Conservation (phyloP, 2,329 filamentous ascomycete species). For the Juglanconis juglandina region DNA sequence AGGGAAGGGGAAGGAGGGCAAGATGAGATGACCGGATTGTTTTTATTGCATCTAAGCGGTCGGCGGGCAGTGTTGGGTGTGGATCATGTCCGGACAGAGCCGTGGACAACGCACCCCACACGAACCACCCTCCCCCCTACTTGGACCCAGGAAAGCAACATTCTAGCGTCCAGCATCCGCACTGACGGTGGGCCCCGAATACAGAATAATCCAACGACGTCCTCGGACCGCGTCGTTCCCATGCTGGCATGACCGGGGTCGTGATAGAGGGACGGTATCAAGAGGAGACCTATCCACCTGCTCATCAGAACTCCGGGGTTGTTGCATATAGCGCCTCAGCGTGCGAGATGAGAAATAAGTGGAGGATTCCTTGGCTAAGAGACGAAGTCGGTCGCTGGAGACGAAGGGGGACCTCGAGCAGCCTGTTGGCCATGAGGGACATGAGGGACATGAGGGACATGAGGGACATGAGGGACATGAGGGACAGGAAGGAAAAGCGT, state of each 20-base stretch:
- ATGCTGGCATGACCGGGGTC: too few species aligned
- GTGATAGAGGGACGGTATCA: not conserved
- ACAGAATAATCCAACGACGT: not conserved
- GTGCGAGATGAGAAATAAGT: not conserved
- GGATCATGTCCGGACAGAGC: not conserved
- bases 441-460: not conserved
- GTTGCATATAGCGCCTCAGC: not conserved
- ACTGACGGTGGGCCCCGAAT: not conserved
- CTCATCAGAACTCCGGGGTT: not conserved
- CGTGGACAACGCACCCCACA: not conserved
- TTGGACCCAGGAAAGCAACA: not conserved
- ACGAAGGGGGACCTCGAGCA: too few species aligned
- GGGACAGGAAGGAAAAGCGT: not conserved
- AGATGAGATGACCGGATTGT: constrained; percentile 24
- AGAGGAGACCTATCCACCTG: not conserved
- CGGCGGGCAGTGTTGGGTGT: not conserved
- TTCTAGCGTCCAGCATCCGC: not conserved
- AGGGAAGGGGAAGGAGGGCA: constrained; percentile 32
- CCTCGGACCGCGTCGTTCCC: not conserved
- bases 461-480: not conserved
- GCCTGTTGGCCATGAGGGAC: too few species aligned
- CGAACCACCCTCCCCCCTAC: not conserved
- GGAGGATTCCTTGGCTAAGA: not conserved
- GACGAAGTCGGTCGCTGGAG: too few species aligned
- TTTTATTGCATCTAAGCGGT: not conserved